A percentile compares a stretch with the other conserved stretches of the same genome.
These are phyloP conservation scores for Neofusicoccum sp. DNA, from an alignment of 2,329 filamentous ascomycete genomes.

Conservation along the genomic window DNA sequence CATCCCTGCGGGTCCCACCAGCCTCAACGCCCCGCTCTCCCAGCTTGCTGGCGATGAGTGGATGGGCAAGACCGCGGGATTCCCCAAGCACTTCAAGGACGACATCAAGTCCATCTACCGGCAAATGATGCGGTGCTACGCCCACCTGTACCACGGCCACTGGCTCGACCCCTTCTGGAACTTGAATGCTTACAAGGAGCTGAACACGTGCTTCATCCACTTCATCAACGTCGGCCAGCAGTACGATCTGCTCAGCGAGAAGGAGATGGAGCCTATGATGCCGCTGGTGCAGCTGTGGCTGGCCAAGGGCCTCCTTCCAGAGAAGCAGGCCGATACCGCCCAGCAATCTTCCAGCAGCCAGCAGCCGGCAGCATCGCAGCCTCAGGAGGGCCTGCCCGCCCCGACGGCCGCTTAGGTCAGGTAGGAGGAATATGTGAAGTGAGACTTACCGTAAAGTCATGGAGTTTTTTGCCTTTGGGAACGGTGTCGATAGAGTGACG, in stretches of 20 bases:
- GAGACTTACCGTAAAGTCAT: too few relatives aligned
- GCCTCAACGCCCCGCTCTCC: constrained; percentile 55
- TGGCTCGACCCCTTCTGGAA: constrained; percentile 53
- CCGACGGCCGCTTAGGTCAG: neutral
- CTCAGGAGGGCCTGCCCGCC: neutral
- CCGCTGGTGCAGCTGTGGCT: constrained; percentile 90
- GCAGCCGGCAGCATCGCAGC: neutral
- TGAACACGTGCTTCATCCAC: constrained; percentile 55
- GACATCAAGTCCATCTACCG: constrained; percentile 72
- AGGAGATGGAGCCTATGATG: constrained; percentile 94
- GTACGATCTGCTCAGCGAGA: constrained; percentile 73
- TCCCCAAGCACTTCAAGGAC: constrained; percentile 54
- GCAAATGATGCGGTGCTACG: constrained; percentile 56
- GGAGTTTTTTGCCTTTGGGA: neutral
- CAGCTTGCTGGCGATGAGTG: constrained; percentile 69
- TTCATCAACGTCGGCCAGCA: constrained; percentile 68
- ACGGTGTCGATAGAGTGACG: constrained; percentile 1
- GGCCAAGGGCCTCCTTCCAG: constrained; percentile 79
- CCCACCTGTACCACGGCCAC: constrained; percentile 53
- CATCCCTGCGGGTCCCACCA: constrained; percentile 47
- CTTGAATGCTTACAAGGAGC: constrained; percentile 47
- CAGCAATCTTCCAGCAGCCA: neutral
- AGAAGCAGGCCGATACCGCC: constrained; percentile 1
- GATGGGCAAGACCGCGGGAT: constrained; percentile 85
- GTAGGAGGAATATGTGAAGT: too few relatives aligned